Evolutionary conservation across 768 basidiomycete genomes (phyloP).

Genomic region (Mycena floridula): DNA sequence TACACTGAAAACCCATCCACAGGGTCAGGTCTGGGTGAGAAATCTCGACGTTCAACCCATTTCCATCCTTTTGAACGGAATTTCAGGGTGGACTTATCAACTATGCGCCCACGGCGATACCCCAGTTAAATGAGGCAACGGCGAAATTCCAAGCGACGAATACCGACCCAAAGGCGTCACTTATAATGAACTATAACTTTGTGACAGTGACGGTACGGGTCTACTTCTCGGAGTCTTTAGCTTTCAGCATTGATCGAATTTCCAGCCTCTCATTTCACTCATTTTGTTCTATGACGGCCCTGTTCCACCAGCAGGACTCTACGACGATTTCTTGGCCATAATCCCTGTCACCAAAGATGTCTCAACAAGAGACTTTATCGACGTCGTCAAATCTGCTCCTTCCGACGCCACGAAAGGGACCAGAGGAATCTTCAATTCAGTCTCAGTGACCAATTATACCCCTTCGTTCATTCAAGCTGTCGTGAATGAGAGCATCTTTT

Average conservation of each 20-base stretch:
- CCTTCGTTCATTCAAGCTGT: constrained; percentile 19
- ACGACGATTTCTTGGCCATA: constrained; percentile 31
- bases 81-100: constrained; percentile 46
- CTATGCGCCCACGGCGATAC: constrained; percentile 13
- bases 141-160: constrained; percentile 32
- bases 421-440: constrained; percentile 27
- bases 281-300: constrained; percentile 41
- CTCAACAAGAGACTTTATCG: constrained; percentile 21
- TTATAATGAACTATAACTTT: constrained; percentile 41
- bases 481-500: constrained; percentile 22
- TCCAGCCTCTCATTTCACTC: constrained; percentile 12
- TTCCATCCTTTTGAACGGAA: no score
- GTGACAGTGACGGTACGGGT: constrained; percentile 25
- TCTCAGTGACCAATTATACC: constrained; percentile 18
- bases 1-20: constrained; percentile 46
- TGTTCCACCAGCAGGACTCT: constrained; percentile 27
- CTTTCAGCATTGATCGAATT: background rate
- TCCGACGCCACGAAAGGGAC: constrained; percentile 17
- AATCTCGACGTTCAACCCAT: no score
- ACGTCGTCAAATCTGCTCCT: constrained; percentile 21
- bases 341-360: constrained; percentile 21
- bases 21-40: constrained; percentile 55
- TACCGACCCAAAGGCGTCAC: constrained; percentile 44
- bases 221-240: background rate
- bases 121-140: constrained; percentile 26